Percentiles rank a stretch among this genome's conserved stretches.
Conservation (phyloP, 208 protist species). For the Acanthamoeba sp. region DNA sequence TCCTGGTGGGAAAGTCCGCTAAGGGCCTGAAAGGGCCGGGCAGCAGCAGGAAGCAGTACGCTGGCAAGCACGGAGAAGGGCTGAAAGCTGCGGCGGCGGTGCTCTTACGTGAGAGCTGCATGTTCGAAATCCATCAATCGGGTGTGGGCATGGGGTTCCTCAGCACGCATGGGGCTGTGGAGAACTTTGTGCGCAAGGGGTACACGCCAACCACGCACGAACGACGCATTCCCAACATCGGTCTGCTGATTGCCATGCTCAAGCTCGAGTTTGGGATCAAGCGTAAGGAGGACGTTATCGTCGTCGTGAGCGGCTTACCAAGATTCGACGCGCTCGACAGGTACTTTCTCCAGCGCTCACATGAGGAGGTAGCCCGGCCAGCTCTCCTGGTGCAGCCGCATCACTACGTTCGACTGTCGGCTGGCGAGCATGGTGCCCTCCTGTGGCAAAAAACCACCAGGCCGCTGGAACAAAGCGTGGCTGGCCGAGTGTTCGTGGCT, state of each 20-base stretch:
- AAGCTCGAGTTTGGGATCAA: neutral
- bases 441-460: no score
- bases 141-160: neutral
- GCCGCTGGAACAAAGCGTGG: neutral
- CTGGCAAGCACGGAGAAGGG: neutral
- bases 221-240: neutral
- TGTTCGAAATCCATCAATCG: neutral
- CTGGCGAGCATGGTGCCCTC: neutral
- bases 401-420: neutral
- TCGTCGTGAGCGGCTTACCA: neutral
- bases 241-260: neutral
- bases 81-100: neutral
- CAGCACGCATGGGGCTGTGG: neutral
- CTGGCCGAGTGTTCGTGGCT: neutral
- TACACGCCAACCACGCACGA: neutral
- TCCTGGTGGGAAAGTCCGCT: neutral
- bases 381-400: neutral
- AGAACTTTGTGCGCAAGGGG: neutral
- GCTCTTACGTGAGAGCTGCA: neutral
- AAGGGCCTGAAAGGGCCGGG: no score
- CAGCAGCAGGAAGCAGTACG: neutral
- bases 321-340: neutral
- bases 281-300: neutral
- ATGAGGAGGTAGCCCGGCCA: neutral
- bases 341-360: neutral